Evolutionary conservation across 164 flowering plant genomes (phyloP), one percentile per base, ranked within the genome.

Genomic region (Dillenia suffruticosa): DNA sequence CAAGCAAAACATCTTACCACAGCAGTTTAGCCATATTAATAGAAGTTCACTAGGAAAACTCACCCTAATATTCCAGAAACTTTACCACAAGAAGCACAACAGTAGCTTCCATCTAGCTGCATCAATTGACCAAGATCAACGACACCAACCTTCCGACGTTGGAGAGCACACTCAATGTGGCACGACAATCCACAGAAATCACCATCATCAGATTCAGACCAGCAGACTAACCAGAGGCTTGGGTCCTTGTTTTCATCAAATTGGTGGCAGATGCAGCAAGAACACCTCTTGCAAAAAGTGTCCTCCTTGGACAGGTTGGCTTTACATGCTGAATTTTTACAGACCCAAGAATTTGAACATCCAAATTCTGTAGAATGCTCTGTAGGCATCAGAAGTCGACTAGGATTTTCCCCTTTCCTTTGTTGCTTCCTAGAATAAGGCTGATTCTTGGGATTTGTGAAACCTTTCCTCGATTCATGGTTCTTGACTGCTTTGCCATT

Each of bases 191-290:
- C 98, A 84, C 99, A 95, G 17, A 83, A 83, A 45, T 90, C 90
- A 52, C 64, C 80, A 44, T 71, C 70, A 26, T 71, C 80, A 66
- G 82, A 74, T 40, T 92, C 96, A 53, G 96, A 82, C 51, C 86
- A 46, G 65, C 99, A 95, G 55, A 86, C 94, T 77, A 95, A 72
- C 99, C 99, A 95, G 68, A 92, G 98, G 69, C 99, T 92, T 16
- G 99, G 98, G 72, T 95, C 99, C 74, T 92, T 95, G 67, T 95
- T 92, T 75, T 95, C 97, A 75, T 95, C 99, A 80, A 88, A 95
- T 63, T 71, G 68, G 74, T 95, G 99, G 73, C 99, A 95, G 15
- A 95, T 90, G 77, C 96, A 92, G 73, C 99, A 95, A 46, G 99
- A 95, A 70, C 99, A 95, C 77, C 98, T 87, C 83, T 76, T 83